Conservation (phyloP, 2,329 filamentous ascomycete genomes). For the Aureobasidium melanogenum region DNA sequence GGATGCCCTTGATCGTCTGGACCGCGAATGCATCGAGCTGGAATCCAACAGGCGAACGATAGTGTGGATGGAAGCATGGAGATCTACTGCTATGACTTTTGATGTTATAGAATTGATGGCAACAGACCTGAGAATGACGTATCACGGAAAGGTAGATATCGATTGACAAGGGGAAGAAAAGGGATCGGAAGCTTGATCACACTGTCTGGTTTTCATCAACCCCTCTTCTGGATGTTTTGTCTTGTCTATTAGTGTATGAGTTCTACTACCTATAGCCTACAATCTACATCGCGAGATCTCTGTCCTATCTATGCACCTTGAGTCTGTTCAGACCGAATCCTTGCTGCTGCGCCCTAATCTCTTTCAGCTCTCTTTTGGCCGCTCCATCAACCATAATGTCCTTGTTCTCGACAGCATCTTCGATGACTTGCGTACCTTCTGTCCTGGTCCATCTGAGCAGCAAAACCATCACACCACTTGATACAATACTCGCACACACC, state of each 20-base stretch:
- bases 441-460: slow-evolving; percentile 40
- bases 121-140: not conserved
- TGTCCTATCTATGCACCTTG: not conserved
- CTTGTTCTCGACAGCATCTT: slow-evolving; percentile 13
- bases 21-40: not conserved
- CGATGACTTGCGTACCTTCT: slow-evolving; percentile 21
- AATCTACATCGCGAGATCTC: not conserved
- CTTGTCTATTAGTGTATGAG: not conserved
- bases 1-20: not conserved
- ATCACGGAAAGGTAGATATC: not conserved
- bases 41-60: not conserved
- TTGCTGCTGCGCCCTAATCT: not conserved
- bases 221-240: too few species aligned
- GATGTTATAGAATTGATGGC: not conserved
- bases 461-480: slow-evolving; percentile 59
- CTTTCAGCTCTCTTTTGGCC: slow-evolving; percentile 27
- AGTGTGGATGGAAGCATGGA: not conserved
- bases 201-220: not conserved
- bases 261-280: not conserved
- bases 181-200: too few species aligned
- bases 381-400: slow-evolving; percentile 29
- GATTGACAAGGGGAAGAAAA: not conserved
- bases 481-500: slow-evolving; percentile 65
- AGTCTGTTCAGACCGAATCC: not conserved
- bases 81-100: not conserved